Percentiles rank a stretch among this genome's conserved stretches.
These are phyloP conservation scores for Podosphaera fusca DNA, from an alignment of 2,329 filamentous ascomycete species.

Conservation along the genomic window DNA sequence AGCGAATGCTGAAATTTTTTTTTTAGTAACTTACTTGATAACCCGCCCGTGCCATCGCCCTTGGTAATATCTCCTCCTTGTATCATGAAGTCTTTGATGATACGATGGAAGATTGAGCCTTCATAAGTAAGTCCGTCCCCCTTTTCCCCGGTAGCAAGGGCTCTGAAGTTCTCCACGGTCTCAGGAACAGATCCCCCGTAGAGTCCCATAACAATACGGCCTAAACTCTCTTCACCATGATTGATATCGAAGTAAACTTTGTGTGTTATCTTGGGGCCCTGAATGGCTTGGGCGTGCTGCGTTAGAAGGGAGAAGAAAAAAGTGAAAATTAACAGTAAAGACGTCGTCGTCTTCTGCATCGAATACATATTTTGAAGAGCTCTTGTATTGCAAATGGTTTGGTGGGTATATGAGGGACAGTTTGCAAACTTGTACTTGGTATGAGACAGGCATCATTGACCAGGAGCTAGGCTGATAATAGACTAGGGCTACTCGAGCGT, in stretches of 20 bases:
- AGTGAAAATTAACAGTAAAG: slow-evolving; percentile 54
- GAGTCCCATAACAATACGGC: slow-evolving; percentile 58
- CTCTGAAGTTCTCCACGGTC: slow-evolving; percentile 51
- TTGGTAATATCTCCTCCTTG: slow-evolving; percentile 77
- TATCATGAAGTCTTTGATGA: slow-evolving; percentile 83
- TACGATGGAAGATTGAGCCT: slow-evolving; percentile 66
- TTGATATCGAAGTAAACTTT: slow-evolving; percentile 81
- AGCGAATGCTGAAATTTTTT: slow-evolving; percentile 6
- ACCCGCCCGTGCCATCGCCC: slow-evolving; percentile 61
- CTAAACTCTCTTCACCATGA: slow-evolving; percentile 50
- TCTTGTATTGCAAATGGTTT: too few species aligned
- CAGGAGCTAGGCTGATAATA: too few species aligned
- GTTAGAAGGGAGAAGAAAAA: slow-evolving; percentile 53
- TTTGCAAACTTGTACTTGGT: not conserved
- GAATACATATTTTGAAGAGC: not conserved
- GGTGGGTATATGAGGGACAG: not conserved
- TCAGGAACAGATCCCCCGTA: slow-evolving; percentile 75
- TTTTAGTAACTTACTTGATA: slow-evolving; percentile 39
- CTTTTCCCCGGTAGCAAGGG: slow-evolving; percentile 66
- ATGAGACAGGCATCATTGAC: not conserved
- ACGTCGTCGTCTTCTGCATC: slow-evolving; percentile 10
- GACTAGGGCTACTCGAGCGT: too few species aligned
- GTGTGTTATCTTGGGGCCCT: slow-evolving; percentile 86
- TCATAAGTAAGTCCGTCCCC: slow-evolving; percentile 70
- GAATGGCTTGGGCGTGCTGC: slow-evolving; percentile 47